Evolutionary conservation across 2,329 filamentous ascomycete species (phyloP).

Genomic region (Thelonectria discophora): DNA sequence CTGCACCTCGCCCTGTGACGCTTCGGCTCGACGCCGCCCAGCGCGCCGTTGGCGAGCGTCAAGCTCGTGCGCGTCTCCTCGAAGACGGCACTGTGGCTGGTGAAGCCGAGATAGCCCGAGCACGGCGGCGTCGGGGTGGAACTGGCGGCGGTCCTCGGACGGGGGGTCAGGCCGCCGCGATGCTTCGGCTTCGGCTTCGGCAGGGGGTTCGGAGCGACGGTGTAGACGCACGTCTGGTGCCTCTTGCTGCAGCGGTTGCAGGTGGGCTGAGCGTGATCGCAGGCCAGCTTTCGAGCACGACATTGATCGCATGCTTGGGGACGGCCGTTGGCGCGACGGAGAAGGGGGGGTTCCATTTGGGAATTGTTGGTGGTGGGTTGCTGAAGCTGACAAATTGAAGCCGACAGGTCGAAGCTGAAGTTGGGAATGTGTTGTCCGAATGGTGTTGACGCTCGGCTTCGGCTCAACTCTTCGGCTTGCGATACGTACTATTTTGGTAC

Average conservation of each 20-base stretch:
- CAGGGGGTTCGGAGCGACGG: constrained; percentile 14
- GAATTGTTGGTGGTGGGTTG: neutral
- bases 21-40: constrained; percentile 23
- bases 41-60: constrained; percentile 44
- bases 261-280: constrained; percentile 52
- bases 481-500: neutral
- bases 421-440: constrained; percentile 1
- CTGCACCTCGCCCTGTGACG: constrained; percentile 12
- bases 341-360: constrained; percentile 32
- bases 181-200: constrained; percentile 30
- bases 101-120: constrained; percentile 56
- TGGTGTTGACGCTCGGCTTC: constrained; percentile 20
- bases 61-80: constrained; percentile 54
- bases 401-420: constrained; percentile 16
- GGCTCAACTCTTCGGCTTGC: constrained; percentile 24
- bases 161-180: constrained; percentile 23
- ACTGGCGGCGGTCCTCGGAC: constrained; percentile 4
- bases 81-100: constrained; percentile 53
- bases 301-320: constrained; percentile 49
- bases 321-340: constrained; percentile 43
- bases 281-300: constrained; percentile 54
- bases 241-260: constrained; percentile 52
- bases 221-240: constrained; percentile 50
- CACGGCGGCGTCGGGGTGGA: constrained; percentile 33
- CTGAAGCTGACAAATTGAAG: constrained; percentile 19